Evolutionary conservation across 2,329 filamentous ascomycete genomes (phyloP).

Genomic region (Penicillium thymicola): DNA sequence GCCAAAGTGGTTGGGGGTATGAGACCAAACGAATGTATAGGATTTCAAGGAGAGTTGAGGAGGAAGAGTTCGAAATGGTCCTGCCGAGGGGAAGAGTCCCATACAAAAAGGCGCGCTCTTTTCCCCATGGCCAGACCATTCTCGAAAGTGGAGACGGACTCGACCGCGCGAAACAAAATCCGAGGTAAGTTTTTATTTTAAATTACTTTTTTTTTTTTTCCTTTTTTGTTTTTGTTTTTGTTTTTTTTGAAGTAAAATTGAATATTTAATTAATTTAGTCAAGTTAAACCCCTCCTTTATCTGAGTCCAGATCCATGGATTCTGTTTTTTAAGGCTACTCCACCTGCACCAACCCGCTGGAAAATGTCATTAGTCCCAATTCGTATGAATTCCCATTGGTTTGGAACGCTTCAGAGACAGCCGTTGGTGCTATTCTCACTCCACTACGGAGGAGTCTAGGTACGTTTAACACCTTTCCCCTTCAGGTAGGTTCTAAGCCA

Average conservation of each 20-base stretch:
- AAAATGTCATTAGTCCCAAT: conserved; percentile 5
- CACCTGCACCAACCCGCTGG: conserved; percentile 21
- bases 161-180: neutral
- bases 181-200: neutral
- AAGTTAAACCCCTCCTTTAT: neutral
- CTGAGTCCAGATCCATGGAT: conserved; percentile 6
- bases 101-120: conserved; percentile 2
- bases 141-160: neutral
- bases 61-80: neutral
- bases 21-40: conserved; percentile 1
- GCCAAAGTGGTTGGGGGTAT: neutral
- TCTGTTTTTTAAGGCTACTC: conserved; percentile 14
- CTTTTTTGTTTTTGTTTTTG: neutral
- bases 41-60: neutral
- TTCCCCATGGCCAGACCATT: neutral
- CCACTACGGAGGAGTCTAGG: conserved; percentile 1
- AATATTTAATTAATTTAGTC: neutral
- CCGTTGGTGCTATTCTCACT: conserved; percentile 18
- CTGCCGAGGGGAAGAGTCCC: neutral
- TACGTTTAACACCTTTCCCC: neutral
- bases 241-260: neutral
- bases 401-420: conserved; percentile 9
- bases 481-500: conserved; percentile 7
- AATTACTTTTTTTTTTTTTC: neutral
- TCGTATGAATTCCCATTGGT: neutral